Percentiles rank a stretch among this genome's conserved stretches.
phyloP scores from a whole-genome alignment of 208 protist species.

The Leishmania arabica region DNA sequence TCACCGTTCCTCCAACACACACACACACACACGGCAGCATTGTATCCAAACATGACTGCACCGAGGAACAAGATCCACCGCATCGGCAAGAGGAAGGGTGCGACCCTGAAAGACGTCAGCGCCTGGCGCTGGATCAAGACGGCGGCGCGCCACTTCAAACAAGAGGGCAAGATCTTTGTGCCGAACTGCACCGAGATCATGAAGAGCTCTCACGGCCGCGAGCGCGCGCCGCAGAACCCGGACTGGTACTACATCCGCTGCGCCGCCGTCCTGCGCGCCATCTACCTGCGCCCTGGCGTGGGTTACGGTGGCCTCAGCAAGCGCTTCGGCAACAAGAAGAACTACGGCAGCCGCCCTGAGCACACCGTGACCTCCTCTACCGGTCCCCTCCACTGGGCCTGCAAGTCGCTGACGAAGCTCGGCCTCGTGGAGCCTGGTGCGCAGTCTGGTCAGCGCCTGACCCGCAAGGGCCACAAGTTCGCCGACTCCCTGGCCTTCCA shows the following conservation, averaged over 20 bases:
- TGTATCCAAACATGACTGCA: slow-evolving; percentile 43
- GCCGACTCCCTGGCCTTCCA: slow-evolving; percentile 93
- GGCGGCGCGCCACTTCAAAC: slow-evolving; percentile 96
- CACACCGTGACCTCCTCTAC: slow-evolving; percentile 86
- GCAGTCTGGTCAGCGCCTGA: slow-evolving; percentile 91
- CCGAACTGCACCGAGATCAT: slow-evolving; percentile 97
- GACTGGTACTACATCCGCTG: slow-evolving; percentile 99
- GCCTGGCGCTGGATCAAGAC: slow-evolving; percentile 96
- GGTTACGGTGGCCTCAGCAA: slow-evolving; percentile 95
- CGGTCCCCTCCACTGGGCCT: slow-evolving; percentile 92
- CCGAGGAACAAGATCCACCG: slow-evolving; percentile 79
- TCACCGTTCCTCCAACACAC: not conserved
- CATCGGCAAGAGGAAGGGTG: slow-evolving; percentile 91
- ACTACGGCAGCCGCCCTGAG: slow-evolving; percentile 86
- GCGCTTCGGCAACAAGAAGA: slow-evolving; percentile 94
- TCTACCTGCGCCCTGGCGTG: slow-evolving; percentile 95
- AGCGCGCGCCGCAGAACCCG: slow-evolving; percentile 96
- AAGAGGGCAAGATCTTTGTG: slow-evolving; percentile 92
- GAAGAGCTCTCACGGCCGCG: slow-evolving; percentile 96
- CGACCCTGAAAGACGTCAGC: slow-evolving; percentile 94
- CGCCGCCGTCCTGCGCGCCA: slow-evolving; percentile 96
- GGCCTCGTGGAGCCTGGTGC: slow-evolving; percentile 90
- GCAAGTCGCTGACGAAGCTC: slow-evolving; percentile 95
- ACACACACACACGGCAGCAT: not conserved
- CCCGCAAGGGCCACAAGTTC: slow-evolving; percentile 93